phyloP scores from a whole-genome alignment of 441 rosid species.

The Gossypium davidsonii region DNA sequence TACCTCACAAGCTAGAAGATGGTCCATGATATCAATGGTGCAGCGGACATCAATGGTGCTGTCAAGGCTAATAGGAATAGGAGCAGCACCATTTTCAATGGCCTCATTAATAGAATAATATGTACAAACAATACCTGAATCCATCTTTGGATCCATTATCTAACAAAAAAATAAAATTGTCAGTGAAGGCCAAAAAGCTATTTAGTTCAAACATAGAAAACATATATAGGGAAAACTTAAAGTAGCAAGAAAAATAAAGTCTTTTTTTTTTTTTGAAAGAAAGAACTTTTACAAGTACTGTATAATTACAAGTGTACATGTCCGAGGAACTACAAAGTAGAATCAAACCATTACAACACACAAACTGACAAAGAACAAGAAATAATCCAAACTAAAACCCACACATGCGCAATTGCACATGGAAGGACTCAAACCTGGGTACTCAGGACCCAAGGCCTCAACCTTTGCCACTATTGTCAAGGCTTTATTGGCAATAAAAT shows the following conservation, averaged over 20 bases:
- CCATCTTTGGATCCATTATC: conserved; percentile 99
- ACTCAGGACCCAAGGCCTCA: no score
- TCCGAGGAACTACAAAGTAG: no score
- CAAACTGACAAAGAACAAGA: no score
- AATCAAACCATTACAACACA: no score
- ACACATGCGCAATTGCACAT: no score
- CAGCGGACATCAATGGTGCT: conserved; percentile 61
- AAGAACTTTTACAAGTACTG: no score
- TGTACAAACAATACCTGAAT: conserved; percentile 75
- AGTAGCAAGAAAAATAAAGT: background rate
- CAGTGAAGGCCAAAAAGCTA: background rate
- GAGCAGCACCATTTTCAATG: conserved; percentile 79
- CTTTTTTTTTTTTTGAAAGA: no score
- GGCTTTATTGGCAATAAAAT: no score
- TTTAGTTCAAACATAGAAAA: conserved; percentile 3
- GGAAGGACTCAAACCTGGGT: no score
- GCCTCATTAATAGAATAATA: conserved; percentile 92
- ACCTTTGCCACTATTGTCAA: no score
- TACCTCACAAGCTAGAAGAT: conserved; percentile 96
- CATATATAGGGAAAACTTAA: background rate
- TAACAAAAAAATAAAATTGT: conserved; percentile 23
- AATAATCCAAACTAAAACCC: no score
- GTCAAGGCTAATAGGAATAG: conserved; percentile 66
- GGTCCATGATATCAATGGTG: conserved; percentile 86
- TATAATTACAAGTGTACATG: no score